phyloP scores from a whole-genome alignment of 768 basidiomycete genomes.

The Tulasnella sp. region DNA sequence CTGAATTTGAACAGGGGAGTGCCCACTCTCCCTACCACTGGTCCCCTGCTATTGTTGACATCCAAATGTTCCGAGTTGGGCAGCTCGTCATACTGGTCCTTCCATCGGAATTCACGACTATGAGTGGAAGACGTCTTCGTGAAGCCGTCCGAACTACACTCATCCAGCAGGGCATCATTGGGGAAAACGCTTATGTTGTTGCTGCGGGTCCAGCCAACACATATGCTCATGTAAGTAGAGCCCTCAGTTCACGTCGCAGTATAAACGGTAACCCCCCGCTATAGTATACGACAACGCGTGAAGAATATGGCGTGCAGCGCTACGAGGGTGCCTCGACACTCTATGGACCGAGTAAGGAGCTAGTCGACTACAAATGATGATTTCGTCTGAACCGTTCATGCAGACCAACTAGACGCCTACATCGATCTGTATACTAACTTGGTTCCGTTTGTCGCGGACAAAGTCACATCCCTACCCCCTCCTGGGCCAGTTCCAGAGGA shows the following conservation, averaged over 20 bases:
- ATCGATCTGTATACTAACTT: constrained; percentile 62
- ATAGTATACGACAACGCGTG: constrained; percentile 36
- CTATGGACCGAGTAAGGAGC: constrained; percentile 53
- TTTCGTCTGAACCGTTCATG: background rate
- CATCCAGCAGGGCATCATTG: constrained; percentile 50
- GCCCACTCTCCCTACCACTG: constrained; percentile 59
- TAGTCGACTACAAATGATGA: background rate
- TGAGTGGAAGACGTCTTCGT: constrained; percentile 64
- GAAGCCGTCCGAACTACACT: constrained; percentile 54
- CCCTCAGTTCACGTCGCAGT: constrained; percentile 28
- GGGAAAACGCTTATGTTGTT: constrained; percentile 59
- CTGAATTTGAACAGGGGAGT: constrained; percentile 36
- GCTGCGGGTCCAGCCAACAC: constrained; percentile 74
- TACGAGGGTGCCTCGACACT: constrained; percentile 76
- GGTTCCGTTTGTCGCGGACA: constrained; percentile 47
- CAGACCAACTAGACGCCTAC: constrained; percentile 69
- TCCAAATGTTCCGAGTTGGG: constrained; percentile 67
- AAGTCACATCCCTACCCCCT: constrained; percentile 36
- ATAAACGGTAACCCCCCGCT: background rate
- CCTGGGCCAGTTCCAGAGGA: constrained; percentile 55
- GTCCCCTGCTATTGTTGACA: constrained; percentile 58
- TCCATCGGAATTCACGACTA: constrained; percentile 71
- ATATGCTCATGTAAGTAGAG: constrained; percentile 39
- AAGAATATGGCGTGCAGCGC: constrained; percentile 63
- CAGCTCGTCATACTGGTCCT: constrained; percentile 64